Evolutionary conservation across 2,329 filamentous ascomycete species (phyloP).

Genomic region (Aspergillus persii): DNA sequence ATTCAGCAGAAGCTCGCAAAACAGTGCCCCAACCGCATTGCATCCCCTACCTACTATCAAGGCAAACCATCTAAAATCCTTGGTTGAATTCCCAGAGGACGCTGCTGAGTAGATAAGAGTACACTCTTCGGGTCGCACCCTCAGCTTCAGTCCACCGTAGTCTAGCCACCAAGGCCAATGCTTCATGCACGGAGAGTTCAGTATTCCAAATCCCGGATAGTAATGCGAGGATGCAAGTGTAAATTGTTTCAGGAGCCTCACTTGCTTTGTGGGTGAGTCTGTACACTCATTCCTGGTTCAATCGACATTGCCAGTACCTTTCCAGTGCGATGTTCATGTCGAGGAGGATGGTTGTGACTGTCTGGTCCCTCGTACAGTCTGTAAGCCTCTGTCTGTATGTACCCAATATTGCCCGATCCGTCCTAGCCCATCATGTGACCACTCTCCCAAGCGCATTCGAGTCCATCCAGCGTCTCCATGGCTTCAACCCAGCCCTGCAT

Average conservation of each 20-base stretch:
- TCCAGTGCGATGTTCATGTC: no score
- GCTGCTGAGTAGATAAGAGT: neutral
- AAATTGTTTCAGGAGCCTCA: no score
- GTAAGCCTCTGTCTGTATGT: no score
- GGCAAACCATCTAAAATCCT: neutral
- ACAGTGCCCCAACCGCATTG: neutral
- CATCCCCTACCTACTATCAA: neutral
- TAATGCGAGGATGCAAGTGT: no score
- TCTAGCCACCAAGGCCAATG: neutral
- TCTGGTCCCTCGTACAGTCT: no score
- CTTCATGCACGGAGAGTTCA: neutral
- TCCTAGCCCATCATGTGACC: neutral
- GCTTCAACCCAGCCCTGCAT: neutral
- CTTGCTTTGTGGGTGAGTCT: no score
- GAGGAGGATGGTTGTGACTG: no score
- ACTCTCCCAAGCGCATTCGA: no score
- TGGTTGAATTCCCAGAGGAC: neutral
- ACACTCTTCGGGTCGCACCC: neutral
- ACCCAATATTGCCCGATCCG: neutral
- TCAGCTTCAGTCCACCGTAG: neutral
- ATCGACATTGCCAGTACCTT: no score
- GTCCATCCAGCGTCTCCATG: neutral
- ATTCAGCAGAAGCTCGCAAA: neutral
- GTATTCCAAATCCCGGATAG: neutral
- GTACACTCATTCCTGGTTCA: no score